Percentiles rank a stretch among this genome's conserved stretches.
Evolutionary conservation across 2,329 filamentous ascomycete genomes (phyloP).

Genomic region (Acarospora socialis): DNA sequence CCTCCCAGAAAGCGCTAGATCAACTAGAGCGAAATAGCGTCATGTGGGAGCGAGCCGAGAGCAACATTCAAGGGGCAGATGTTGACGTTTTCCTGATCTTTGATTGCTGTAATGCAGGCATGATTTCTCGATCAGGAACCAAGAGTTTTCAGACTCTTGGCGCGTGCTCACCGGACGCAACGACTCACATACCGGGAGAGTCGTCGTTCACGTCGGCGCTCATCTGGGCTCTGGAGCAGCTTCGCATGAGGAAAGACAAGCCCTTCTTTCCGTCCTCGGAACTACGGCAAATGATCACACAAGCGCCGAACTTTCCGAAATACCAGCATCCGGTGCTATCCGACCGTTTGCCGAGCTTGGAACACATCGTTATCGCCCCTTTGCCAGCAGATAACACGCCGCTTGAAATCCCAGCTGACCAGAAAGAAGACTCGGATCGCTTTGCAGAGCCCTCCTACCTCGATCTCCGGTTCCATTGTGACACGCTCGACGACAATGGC

Average conservation of each 20-base stretch:
- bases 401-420: too few relatives aligned
- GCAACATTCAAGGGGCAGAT: constrained; percentile 7
- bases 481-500: too few relatives aligned
- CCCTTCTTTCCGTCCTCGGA: constrained; percentile 10
- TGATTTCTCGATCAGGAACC: not conserved
- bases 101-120: constrained; percentile 13
- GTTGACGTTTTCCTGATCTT: constrained; percentile 14
- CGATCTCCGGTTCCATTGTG: too few relatives aligned
- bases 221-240: constrained; percentile 10
- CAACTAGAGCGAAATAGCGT: constrained; percentile 6
- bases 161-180: constrained; percentile 4
- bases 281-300: constrained; percentile 4
- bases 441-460: too few relatives aligned
- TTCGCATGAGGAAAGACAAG: constrained; percentile 2
- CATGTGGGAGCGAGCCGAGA: constrained; percentile 14
- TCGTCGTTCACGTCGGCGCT: constrained; percentile 13
- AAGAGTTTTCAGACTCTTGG: constrained; percentile 13
- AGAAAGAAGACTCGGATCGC: too few relatives aligned
- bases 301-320: constrained; percentile 11
- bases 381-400: too few relatives aligned
- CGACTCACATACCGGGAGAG: constrained; percentile 10
- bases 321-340: constrained; percentile 7
- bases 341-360: too few relatives aligned
- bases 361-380: too few relatives aligned
- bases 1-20: not conserved